phyloP scores from a whole-genome alignment of 2,329 filamentous ascomycete genomes.

The Talaromyces sp. region DNA sequence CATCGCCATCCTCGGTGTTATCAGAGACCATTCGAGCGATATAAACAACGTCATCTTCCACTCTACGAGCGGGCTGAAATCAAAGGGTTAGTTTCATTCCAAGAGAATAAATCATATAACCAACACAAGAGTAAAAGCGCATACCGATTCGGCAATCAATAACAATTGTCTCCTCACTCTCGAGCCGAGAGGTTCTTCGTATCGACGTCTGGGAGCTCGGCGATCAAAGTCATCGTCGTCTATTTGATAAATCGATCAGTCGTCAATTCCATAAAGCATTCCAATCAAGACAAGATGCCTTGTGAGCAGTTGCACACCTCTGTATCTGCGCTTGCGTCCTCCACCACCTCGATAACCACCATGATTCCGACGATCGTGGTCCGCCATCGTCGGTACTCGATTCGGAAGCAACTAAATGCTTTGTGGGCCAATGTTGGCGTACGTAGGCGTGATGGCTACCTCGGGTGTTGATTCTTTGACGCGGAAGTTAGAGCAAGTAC shows the following conservation, averaged over 20 bases:
- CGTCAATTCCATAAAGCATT: neutral
- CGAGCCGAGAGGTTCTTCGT: conserved; percentile 68
- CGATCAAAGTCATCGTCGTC: conserved; percentile 77
- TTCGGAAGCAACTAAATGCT: neutral
- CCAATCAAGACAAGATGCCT: neutral
- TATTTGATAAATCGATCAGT: neutral
- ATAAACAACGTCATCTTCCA: conserved; percentile 72
- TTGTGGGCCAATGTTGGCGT: too few relatives aligned
- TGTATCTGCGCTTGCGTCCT: conserved; percentile 70
- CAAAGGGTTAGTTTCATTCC: neutral
- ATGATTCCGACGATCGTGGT: conserved; percentile 57
- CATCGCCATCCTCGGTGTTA: conserved; percentile 79
- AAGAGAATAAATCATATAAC: neutral
- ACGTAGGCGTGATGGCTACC: too few relatives aligned
- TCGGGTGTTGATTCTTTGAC: neutral
- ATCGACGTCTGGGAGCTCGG: conserved; percentile 69
- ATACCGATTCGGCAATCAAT: conserved; percentile 72
- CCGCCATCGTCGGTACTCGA: conserved; percentile 46
- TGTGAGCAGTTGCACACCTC: conserved; percentile 58
- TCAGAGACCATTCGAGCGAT: conserved; percentile 77
- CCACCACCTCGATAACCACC: conserved; percentile 49
- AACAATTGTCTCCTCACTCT: conserved; percentile 77
- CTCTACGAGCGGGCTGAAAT: conserved; percentile 63
- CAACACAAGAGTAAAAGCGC: conserved; percentile 16
- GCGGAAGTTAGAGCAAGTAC: neutral